These are phyloP conservation scores for Coemansia reversa DNA, from an alignment of 192 early-diverging fungal species.

Conservation along the genomic window DNA sequence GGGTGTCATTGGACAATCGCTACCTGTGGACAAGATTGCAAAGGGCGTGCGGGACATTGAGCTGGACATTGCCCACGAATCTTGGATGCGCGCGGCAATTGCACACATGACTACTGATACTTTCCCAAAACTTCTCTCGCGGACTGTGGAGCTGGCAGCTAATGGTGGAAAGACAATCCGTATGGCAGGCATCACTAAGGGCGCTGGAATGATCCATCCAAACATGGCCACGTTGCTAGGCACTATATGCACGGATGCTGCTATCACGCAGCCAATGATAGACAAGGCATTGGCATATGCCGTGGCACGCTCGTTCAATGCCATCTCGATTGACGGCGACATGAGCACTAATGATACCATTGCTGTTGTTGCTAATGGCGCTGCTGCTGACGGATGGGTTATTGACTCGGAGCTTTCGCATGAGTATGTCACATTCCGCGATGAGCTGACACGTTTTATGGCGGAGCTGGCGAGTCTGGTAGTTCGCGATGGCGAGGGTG, in stretches of 20 bases:
- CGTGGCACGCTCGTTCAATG: conserved; percentile 90
- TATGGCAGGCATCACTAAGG: conserved; percentile 96
- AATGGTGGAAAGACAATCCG: conserved; percentile 20
- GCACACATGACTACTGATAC: conserved; percentile 98
- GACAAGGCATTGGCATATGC: conserved; percentile 74
- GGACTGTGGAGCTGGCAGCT: conserved; percentile 44
- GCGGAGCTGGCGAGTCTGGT: conserved; percentile 85
- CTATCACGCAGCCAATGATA: conserved; percentile 63
- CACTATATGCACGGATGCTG: conserved; percentile 82
- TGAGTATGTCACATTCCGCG: conserved; percentile 68
- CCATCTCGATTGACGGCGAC: conserved; percentile 94
- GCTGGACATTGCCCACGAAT: conserved; percentile 60
- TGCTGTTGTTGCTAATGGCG: conserved; percentile 85
- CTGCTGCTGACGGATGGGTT: conserved; percentile 10
- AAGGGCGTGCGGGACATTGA: conserved; percentile 57
- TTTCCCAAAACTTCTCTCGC: conserved; percentile 87
- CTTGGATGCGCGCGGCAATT: conserved; percentile 79
- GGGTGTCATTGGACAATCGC: conserved; percentile 91
- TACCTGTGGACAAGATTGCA: conserved; percentile 81
- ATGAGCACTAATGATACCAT: conserved; percentile 97
- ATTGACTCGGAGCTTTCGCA: conserved; percentile 35
- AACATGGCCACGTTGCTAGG: conserved; percentile 96
- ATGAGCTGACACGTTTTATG: conserved; percentile 77
- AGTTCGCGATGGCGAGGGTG: conserved; percentile 95
- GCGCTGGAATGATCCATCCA: conserved; percentile 98